Conservation (phyloP, 2,329 filamentous ascomycete genomes). For the Colletotrichum lentis region DNA sequence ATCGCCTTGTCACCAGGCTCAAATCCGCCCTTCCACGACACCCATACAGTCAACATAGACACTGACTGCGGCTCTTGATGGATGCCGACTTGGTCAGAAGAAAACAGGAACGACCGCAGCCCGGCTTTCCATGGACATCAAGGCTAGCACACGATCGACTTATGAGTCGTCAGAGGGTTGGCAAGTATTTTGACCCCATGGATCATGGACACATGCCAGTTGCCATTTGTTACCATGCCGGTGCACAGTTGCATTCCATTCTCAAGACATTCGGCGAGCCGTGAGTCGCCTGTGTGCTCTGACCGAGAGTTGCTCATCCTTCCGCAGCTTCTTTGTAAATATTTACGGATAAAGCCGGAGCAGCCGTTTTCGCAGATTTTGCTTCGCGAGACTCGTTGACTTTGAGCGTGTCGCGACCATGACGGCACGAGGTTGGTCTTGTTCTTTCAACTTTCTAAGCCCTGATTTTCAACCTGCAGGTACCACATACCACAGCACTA, state of each 20-base stretch:
- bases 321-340: constrained; percentile 10
- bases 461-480: constrained; percentile 6
- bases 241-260: constrained; percentile 29
- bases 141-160: constrained; percentile 2
- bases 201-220: constrained; percentile 30
- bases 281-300: constrained; percentile 13
- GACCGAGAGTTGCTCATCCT: constrained; percentile 10
- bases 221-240: constrained; percentile 27
- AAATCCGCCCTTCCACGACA: neutral
- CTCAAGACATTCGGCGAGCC: constrained; percentile 20
- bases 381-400: constrained; percentile 8
- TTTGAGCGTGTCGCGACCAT: constrained; percentile 22
- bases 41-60: neutral
- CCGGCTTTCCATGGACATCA: neutral
- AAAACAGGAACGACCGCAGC: neutral
- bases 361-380: neutral
- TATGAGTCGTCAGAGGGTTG: constrained; percentile 21
- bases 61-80: neutral
- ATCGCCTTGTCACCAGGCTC: neutral
- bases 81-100: neutral
- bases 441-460: too few relatives aligned
- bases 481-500: constrained; percentile 7
- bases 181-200: constrained; percentile 21
- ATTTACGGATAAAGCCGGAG: constrained; percentile 1
- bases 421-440: constrained; percentile 17